Percentiles rank a stretch among this genome's conserved stretches.
These are phyloP conservation scores for Xanthoceras sorbifolium DNA, from an alignment of 345 rosid genomes.

Conservation along the genomic window DNA sequence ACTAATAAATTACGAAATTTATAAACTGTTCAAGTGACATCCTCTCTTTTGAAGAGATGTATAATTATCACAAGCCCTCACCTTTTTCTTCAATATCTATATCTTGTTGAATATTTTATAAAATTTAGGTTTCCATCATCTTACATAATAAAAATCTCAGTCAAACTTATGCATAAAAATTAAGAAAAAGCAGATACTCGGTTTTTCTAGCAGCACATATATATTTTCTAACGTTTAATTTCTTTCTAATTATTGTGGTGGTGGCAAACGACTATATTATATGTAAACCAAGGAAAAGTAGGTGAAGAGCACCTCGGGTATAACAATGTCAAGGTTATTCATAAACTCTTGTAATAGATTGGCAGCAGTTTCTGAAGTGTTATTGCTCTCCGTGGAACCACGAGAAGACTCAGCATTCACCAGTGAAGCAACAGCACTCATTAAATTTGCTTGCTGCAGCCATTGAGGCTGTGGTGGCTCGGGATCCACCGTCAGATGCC, in stretches of 20 bases:
- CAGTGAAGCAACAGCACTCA: conserved; percentile 53
- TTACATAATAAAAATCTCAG: not conserved
- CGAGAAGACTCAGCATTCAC: conserved; percentile 58
- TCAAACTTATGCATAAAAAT: too few relatives aligned
- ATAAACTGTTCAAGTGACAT: not conserved
- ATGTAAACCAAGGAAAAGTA: not conserved
- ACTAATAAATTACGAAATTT: too few relatives aligned
- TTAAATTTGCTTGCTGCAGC: conserved; percentile 72
- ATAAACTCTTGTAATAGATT: conserved; percentile 59
- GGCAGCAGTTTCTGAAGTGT: conserved; percentile 44
- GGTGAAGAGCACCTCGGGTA: conserved; percentile 57
- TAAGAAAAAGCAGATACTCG: not conserved
- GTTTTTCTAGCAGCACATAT: not conserved
- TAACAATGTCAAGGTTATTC: conserved; percentile 51
- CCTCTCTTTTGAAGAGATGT: not conserved
- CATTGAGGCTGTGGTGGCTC: conserved; percentile 93
- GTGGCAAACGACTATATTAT: too few relatives aligned
- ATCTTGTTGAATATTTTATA: not conserved
- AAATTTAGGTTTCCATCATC: not conserved
- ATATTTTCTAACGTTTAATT: not conserved
- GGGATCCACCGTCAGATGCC: conserved; percentile 92
- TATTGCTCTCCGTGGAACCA: conserved; percentile 27
- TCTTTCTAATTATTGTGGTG: too few relatives aligned
- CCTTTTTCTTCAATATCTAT: not conserved
- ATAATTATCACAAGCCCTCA: not conserved